A percentile compares a stretch with the other conserved stretches of the same genome.
These are phyloP conservation scores for Mycena albidolilacea DNA, from an alignment of 768 basidiomycete genomes.

Conservation along the genomic window DNA sequence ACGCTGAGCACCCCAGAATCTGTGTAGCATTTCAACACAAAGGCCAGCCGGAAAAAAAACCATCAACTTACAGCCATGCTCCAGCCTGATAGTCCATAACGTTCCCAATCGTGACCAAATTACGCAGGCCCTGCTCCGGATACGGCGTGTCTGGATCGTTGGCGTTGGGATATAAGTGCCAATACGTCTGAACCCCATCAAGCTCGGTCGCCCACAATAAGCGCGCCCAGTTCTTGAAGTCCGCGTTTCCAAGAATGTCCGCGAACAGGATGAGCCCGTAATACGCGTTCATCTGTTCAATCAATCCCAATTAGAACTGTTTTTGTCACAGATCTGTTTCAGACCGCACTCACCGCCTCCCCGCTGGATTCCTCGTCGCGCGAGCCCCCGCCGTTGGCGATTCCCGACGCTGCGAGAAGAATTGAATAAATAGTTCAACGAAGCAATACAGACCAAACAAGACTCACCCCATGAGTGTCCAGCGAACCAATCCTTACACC, in stretches of 20 bases:
- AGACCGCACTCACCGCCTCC: slow-evolving; percentile 42
- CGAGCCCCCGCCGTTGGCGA: slow-evolving; percentile 51
- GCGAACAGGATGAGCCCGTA: slow-evolving; percentile 54
- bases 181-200: slow-evolving; percentile 52
- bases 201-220: slow-evolving; percentile 53
- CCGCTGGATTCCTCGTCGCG: slow-evolving; percentile 53
- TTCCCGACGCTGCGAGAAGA: slow-evolving; percentile 47
- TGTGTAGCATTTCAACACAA: slow-evolving; percentile 10
- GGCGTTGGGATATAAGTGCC: slow-evolving; percentile 52
- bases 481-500: slow-evolving; percentile 54
- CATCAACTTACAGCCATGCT: slow-evolving; percentile 50
- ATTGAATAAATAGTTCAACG: background rate
- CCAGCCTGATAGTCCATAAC: slow-evolving; percentile 54
- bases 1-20: slow-evolving; percentile 52
- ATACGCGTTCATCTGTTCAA: slow-evolving; percentile 48
- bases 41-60: background rate
- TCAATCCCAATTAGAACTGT: background rate
- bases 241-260: slow-evolving; percentile 47
- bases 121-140: slow-evolving; percentile 48
- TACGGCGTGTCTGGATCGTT: slow-evolving; percentile 53
- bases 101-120: slow-evolving; percentile 54
- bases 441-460: slow-evolving; percentile 1
- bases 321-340: background rate
- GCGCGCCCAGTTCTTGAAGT: slow-evolving; percentile 51
- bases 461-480: slow-evolving; percentile 53